Evolutionary conservation across 2,329 filamentous ascomycete genomes (phyloP).

Genomic region (Pseudocercospora cruenta): DNA sequence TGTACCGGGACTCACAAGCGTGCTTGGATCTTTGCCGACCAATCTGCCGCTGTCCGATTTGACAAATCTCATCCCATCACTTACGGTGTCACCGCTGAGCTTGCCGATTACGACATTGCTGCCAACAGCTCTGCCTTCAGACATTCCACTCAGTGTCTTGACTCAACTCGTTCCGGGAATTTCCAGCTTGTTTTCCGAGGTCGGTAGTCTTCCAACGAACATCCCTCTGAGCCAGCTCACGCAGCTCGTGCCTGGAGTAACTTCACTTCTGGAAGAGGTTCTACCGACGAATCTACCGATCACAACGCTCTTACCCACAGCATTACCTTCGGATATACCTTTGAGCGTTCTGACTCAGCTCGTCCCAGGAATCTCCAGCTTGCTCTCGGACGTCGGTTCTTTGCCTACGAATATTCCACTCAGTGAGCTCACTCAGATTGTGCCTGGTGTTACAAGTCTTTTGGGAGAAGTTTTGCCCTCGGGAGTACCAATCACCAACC

Average conservation of each 20-base stretch:
- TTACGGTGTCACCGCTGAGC: neutral
- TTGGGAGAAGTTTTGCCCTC: neutral
- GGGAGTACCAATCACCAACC: neutral
- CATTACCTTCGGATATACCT: neutral
- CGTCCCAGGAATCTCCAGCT: constrained; percentile 2
- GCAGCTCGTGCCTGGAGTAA: too few species aligned
- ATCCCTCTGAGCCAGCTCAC: too few species aligned
- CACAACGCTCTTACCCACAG: neutral
- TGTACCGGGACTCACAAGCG: neutral
- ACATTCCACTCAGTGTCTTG: neutral
- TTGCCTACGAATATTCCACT: neutral
- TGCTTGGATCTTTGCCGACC: neutral
- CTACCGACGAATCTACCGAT: neutral
- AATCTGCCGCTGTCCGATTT: neutral
- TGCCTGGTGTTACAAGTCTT: constrained; percentile 6
- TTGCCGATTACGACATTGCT: neutral
- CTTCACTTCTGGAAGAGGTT: too few species aligned
- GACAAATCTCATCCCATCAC: neutral
- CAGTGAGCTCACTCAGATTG: constrained; percentile 9
- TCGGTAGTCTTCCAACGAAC: too few species aligned
- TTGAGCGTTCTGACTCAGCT: neutral
- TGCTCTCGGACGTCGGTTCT: neutral
- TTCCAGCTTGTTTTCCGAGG: neutral
- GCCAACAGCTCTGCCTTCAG: neutral
- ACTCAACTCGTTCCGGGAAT: neutral